phyloP scores from a whole-genome alignment of 495 filamentous ascomycete genomes.

The Pyronema domesticum region DNA sequence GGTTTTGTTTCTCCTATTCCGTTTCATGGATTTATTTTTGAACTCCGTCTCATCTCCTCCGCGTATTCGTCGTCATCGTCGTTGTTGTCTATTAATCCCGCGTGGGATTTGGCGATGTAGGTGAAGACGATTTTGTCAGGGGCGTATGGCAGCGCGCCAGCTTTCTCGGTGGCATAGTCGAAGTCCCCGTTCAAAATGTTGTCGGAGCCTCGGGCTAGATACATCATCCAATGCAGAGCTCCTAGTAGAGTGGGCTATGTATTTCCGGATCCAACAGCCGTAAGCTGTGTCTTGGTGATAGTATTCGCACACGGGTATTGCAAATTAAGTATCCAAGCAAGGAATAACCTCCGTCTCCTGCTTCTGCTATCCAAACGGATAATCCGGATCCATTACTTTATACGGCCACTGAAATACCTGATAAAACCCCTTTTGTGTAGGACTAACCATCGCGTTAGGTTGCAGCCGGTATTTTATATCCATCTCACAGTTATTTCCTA shows the following conservation, averaged over 20 bases:
- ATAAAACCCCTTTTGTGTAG: slow-evolving; percentile 97
- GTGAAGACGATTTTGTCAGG: slow-evolving; percentile 84
- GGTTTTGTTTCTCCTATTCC: slow-evolving; percentile 55
- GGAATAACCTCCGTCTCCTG: slow-evolving; percentile 88
- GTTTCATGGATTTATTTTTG: slow-evolving; percentile 57
- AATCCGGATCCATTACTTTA: slow-evolving; percentile 77
- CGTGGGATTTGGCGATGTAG: slow-evolving; percentile 74
- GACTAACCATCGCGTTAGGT: slow-evolving; percentile 70
- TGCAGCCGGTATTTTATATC: slow-evolving; percentile 84
- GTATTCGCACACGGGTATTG: slow-evolving; percentile 85
- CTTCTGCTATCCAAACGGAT: slow-evolving; percentile 63
- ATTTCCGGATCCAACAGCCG: slow-evolving; percentile 85
- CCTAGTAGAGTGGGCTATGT: slow-evolving; percentile 79
- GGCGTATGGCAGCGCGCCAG: slow-evolving; percentile 66
- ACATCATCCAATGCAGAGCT: slow-evolving; percentile 97
- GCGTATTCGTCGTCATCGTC: slow-evolving; percentile 75
- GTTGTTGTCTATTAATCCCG: slow-evolving; percentile 76
- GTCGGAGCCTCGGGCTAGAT: slow-evolving; percentile 80
- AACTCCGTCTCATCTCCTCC: slow-evolving; percentile 67
- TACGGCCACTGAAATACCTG: slow-evolving; percentile 96
- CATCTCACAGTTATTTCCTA: slow-evolving; percentile 84
- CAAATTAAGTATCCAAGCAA: slow-evolving; percentile 78
- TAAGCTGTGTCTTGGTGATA: slow-evolving; percentile 87
- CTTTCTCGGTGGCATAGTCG: slow-evolving; percentile 56
- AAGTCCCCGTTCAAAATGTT: slow-evolving; percentile 54